Conservation (phyloP, 2,329 filamentous ascomycete genomes). For the Sporothrix pseudoabietina region DNA sequence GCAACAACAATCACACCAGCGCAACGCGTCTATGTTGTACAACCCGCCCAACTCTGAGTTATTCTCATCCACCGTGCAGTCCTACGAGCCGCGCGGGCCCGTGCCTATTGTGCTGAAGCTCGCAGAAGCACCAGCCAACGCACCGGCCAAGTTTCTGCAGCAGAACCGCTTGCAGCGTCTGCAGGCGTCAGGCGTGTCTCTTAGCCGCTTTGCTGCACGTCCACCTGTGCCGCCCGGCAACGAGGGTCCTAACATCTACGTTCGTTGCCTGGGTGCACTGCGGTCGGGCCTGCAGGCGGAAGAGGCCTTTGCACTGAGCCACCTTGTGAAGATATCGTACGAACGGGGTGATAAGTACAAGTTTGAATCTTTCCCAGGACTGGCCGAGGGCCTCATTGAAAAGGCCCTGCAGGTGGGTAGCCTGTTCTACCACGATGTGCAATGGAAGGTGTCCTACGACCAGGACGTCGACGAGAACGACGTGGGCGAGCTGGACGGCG, state of each 20-base stretch:
- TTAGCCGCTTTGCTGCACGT: conserved; percentile 54
- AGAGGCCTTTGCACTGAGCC: conserved; percentile 89
- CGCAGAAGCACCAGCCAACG: conserved; percentile 74
- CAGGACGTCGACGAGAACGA: conserved; percentile 56
- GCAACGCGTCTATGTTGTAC: conserved; percentile 51
- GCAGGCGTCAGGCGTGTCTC: conserved; percentile 47
- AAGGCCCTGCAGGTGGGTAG: conserved; percentile 78
- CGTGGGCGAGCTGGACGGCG: conserved; percentile 54
- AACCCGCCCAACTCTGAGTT: conserved; percentile 59
- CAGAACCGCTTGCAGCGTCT: conserved; percentile 52
- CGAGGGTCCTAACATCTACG: conserved; percentile 86
- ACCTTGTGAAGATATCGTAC: conserved; percentile 92
- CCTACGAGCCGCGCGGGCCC: conserved; percentile 67
- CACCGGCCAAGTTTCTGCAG: conserved; percentile 67
- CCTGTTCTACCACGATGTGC: conserved; percentile 73
- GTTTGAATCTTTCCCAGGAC: conserved; percentile 85
- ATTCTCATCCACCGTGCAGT: conserved; percentile 62
- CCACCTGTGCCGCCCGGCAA: conserved; percentile 59
- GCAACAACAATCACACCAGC: conserved; percentile 38
- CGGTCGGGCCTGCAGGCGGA: conserved; percentile 78
- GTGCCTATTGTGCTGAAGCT: conserved; percentile 68
- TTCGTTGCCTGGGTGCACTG: conserved; percentile 80
- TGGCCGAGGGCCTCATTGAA: conserved; percentile 85
- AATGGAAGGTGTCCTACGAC: conserved; percentile 76
- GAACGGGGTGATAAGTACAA: conserved; percentile 95